phyloP scores from a whole-genome alignment of 2,329 filamentous ascomycete genomes.

The Neocatenulostroma microsporum region DNA sequence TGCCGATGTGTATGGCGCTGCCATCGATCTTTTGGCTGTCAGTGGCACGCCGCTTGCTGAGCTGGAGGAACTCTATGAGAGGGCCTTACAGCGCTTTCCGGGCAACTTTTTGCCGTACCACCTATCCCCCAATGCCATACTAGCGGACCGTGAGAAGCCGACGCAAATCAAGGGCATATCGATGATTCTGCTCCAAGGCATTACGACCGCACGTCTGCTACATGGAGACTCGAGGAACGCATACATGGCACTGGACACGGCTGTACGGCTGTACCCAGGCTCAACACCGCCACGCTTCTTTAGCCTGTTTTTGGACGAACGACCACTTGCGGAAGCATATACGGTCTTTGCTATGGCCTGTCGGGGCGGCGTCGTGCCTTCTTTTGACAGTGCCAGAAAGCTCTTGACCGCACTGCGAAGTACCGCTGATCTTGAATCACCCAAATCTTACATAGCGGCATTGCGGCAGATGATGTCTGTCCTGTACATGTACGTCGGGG shows the following conservation, averaged over 20 bases:
- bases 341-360: conserved; percentile 43
- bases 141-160: conserved; percentile 35
- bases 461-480: conserved; percentile 36
- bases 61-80: conserved; percentile 39
- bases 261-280: conserved; percentile 40
- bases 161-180: conserved; percentile 31
- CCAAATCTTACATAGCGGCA: conserved; percentile 10
- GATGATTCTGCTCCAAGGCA: conserved; percentile 40
- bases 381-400: conserved; percentile 25
- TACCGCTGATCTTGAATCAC: conserved; percentile 12
- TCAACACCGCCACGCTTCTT: conserved; percentile 37
- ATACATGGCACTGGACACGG: conserved; percentile 45
- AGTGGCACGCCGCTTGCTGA: conserved; percentile 33
- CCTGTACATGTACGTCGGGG: conserved; percentile 36
- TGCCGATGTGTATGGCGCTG: conserved; percentile 40
- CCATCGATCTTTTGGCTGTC: conserved; percentile 42
- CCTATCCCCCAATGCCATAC: conserved; percentile 39
- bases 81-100: conserved; percentile 41
- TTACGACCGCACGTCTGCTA: conserved; percentile 40
- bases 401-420: conserved; percentile 28
- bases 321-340: conserved; percentile 42
- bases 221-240: conserved; percentile 40
- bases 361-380: conserved; percentile 35
- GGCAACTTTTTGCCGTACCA: conserved; percentile 42
- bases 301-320: conserved; percentile 38